Conservation (phyloP, 225 moss, liverwort and hornwort genomes). For the Physcomitrium patens region DNA sequence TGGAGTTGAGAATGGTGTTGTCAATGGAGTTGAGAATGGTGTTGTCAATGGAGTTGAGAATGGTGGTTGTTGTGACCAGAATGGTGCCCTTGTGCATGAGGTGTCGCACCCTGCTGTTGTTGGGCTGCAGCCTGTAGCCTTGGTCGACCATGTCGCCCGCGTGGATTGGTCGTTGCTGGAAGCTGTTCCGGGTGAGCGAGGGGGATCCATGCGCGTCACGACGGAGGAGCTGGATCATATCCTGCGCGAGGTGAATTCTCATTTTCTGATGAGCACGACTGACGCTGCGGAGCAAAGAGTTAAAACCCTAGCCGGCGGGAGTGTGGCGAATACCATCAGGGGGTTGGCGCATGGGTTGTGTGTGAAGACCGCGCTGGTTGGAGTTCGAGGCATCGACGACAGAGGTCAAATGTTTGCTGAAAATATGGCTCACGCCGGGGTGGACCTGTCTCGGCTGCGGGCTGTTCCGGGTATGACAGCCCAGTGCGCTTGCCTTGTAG, state of each 20-base stretch:
- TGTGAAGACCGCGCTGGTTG: slow-evolving; percentile 65
- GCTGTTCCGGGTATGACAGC: slow-evolving; percentile 68
- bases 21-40: slow-evolving; percentile 3
- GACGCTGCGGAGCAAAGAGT: slow-evolving; percentile 43
- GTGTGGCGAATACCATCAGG: slow-evolving; percentile 88
- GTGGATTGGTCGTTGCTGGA: slow-evolving; percentile 86
- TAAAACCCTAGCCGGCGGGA: slow-evolving; percentile 85
- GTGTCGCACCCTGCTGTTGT: slow-evolving; percentile 50
- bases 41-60: not conserved
- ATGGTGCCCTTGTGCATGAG: not conserved
- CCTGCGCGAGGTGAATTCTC: slow-evolving; percentile 67
- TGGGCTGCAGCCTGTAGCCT: slow-evolving; percentile 87
- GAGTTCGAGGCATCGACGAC: slow-evolving; percentile 77
- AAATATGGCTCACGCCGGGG: slow-evolving; percentile 69
- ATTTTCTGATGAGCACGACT: slow-evolving; percentile 45
- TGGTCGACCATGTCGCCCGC: slow-evolving; percentile 82
- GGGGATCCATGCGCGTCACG: slow-evolving; percentile 82
- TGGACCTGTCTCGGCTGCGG: slow-evolving; percentile 67
- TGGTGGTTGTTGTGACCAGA: not conserved
- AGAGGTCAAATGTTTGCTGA: slow-evolving; percentile 71
- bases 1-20: slow-evolving; percentile 4
- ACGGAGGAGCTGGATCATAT: slow-evolving; percentile 74
- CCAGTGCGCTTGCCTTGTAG: slow-evolving; percentile 79
- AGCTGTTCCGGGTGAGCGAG: slow-evolving; percentile 83
- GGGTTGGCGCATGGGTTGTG: slow-evolving; percentile 74